phyloP scores from a whole-genome alignment of 2,329 filamentous ascomycete genomes.

The Cytospora mali region DNA sequence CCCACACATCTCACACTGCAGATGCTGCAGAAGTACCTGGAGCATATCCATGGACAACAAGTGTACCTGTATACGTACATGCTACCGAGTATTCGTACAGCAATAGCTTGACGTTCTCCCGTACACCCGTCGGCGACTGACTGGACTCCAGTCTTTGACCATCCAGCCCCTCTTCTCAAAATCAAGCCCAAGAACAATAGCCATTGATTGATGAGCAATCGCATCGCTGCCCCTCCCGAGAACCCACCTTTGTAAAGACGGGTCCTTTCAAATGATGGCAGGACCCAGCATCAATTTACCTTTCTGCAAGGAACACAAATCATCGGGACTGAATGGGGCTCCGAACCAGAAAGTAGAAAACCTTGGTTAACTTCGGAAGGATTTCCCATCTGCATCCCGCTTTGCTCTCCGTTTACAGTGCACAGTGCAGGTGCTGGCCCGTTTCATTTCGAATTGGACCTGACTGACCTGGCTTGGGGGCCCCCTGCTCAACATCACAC shows the following conservation, averaged over 20 bases:
- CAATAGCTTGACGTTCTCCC: not conserved
- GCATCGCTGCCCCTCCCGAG: not conserved
- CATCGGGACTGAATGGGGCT: not conserved
- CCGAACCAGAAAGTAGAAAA: not conserved
- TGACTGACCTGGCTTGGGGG: not conserved
- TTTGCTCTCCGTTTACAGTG: not conserved
- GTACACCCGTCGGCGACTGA: not conserved
- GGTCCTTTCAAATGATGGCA: not conserved
- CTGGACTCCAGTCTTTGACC: too few species aligned
- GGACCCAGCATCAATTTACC: not conserved
- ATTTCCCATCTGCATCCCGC: not conserved
- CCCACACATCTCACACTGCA: not conserved
- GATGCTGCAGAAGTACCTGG: not conserved
- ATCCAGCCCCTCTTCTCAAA: too few species aligned
- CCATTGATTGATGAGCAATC: not conserved
- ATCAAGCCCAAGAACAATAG: not conserved
- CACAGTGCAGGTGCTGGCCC: not conserved
- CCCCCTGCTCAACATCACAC: not conserved
- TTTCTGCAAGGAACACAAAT: conserved; percentile 1
- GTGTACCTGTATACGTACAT: not conserved
- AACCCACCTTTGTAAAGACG: not conserved
- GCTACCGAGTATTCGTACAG: not conserved
- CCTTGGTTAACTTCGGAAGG: not conserved
- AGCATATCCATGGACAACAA: too few species aligned
- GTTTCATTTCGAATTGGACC: conserved; percentile 1